phyloP scores from a whole-genome alignment of 2,329 filamentous ascomycete species.

The Claviceps cyperi region DNA sequence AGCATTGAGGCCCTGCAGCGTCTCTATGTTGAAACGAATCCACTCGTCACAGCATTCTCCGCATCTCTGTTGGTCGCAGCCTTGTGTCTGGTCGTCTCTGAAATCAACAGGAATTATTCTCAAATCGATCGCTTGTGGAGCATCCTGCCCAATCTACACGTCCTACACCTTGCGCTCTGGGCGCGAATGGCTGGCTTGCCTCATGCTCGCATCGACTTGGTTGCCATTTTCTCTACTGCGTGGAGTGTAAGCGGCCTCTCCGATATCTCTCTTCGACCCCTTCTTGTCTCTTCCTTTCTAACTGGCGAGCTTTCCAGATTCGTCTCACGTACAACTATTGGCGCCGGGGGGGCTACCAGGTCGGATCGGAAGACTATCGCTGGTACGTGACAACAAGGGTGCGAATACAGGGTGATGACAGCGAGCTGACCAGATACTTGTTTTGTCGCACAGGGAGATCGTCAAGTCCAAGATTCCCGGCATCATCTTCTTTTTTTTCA shows the following conservation, averaged over 20 bases:
- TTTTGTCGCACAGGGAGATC: conserved; percentile 39
- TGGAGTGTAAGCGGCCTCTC: conserved; percentile 57
- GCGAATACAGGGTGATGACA: background rate
- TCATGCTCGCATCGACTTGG: conserved; percentile 55
- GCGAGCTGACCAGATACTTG: conserved; percentile 1
- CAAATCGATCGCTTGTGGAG: conserved; percentile 92
- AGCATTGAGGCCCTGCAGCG: conserved; percentile 48
- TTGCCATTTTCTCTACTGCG: conserved; percentile 52
- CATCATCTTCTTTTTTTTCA: conserved; percentile 66
- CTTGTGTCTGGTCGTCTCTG: conserved; percentile 61
- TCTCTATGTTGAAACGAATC: conserved; percentile 76
- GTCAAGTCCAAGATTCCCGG: conserved; percentile 51
- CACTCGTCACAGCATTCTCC: conserved; percentile 60
- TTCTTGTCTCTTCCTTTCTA: background rate
- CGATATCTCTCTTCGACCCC: background rate
- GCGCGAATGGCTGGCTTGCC: conserved; percentile 59
- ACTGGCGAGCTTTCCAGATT: conserved; percentile 26
- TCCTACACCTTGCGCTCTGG: conserved; percentile 74
- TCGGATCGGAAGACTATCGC: conserved; percentile 89
- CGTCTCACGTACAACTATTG: conserved; percentile 94
- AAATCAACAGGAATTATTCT: conserved; percentile 89
- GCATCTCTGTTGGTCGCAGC: conserved; percentile 57
- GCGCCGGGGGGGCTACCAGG: conserved; percentile 79
- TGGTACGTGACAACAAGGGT: conserved; percentile 35
- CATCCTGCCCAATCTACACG: conserved; percentile 73